phyloP scores from a whole-genome alignment of 1,284 basidiomycete species.

The Papiliotrema terrestris region DNA sequence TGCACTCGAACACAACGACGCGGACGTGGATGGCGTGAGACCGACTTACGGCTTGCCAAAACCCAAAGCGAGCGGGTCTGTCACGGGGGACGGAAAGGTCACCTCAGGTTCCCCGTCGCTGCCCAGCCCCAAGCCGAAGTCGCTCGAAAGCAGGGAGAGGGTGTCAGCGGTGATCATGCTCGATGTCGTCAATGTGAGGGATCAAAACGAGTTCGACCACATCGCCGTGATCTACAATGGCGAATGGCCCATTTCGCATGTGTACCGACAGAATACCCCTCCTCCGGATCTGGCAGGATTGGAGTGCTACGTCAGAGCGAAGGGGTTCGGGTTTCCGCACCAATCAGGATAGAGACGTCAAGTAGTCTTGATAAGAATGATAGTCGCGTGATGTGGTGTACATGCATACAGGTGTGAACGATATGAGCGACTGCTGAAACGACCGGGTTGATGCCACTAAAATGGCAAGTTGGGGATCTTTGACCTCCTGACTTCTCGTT shows the following conservation, averaged over 20 bases:
- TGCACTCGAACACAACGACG: too few relatives aligned
- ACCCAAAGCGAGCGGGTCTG: too few relatives aligned
- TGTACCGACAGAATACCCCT: constrained; percentile 14
- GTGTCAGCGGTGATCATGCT: too few relatives aligned
- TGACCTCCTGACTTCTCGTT: constrained; percentile 19
- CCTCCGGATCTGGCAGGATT: constrained; percentile 8
- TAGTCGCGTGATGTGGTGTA: background rate
- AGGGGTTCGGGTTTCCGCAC: too few relatives aligned
- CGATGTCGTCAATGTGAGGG: too few relatives aligned
- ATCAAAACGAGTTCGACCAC: constrained; percentile 1
- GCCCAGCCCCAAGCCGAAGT: background rate
- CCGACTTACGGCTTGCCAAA: too few relatives aligned
- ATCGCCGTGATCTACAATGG: constrained; percentile 16
- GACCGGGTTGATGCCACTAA: constrained; percentile 7
- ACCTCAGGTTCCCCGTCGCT: too few relatives aligned
- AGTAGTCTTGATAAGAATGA: background rate
- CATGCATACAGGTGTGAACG: constrained; percentile 4
- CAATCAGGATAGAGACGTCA: background rate
- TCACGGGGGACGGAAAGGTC: too few relatives aligned
- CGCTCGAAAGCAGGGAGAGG: background rate
- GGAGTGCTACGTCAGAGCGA: background rate
- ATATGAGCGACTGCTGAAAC: background rate
- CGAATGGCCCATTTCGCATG: constrained; percentile 22
- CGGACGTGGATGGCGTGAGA: too few relatives aligned
- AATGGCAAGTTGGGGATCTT: constrained; percentile 31